Conservation (phyloP, 352 stramenopile genomes). For the Globisporangium spiculum region DNA sequence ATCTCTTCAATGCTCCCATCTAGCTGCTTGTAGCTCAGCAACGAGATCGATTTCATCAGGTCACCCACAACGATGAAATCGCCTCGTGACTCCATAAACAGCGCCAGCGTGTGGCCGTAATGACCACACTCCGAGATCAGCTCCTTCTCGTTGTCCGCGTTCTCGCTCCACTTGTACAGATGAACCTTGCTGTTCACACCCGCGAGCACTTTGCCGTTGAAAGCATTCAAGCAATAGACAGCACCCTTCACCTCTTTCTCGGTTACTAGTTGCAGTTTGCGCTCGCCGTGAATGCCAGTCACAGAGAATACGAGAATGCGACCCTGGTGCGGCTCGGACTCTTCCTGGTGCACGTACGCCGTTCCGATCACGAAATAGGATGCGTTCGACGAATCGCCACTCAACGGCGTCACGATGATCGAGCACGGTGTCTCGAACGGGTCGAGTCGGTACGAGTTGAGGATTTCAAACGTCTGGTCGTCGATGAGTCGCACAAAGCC, state of each 20-base stretch:
- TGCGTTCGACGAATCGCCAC: slow-evolving; percentile 68
- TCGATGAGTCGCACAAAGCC: slow-evolving; percentile 94
- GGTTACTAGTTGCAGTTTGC: slow-evolving; percentile 86
- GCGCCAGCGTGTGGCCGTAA: slow-evolving; percentile 93
- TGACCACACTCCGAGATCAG: slow-evolving; percentile 91
- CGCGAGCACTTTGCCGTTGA: slow-evolving; percentile 92
- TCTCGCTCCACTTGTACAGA: slow-evolving; percentile 91
- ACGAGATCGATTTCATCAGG: slow-evolving; percentile 96
- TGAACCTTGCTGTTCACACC: slow-evolving; percentile 95
- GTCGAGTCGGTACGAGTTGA: slow-evolving; percentile 86
- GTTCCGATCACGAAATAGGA: slow-evolving; percentile 88
- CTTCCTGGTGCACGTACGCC: slow-evolving; percentile 92
- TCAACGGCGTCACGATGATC: slow-evolving; percentile 74
- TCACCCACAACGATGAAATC: slow-evolving; percentile 97
- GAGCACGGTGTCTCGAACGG: slow-evolving; percentile 87
- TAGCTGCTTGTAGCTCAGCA: slow-evolving; percentile 93
- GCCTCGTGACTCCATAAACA: slow-evolving; percentile 93
- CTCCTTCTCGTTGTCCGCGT: slow-evolving; percentile 88
- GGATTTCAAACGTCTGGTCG: slow-evolving; percentile 95
- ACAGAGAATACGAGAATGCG: slow-evolving; percentile 94
- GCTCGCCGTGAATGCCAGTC: slow-evolving; percentile 70
- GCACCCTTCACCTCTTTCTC: slow-evolving; percentile 94
- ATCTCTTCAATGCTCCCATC: slow-evolving; percentile 94
- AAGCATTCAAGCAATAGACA: slow-evolving; percentile 94
- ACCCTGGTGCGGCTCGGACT: slow-evolving; percentile 94